Evolutionary conservation across 352 stramenopile species (phyloP).

Genomic region (Phytophthora fragariae): DNA sequence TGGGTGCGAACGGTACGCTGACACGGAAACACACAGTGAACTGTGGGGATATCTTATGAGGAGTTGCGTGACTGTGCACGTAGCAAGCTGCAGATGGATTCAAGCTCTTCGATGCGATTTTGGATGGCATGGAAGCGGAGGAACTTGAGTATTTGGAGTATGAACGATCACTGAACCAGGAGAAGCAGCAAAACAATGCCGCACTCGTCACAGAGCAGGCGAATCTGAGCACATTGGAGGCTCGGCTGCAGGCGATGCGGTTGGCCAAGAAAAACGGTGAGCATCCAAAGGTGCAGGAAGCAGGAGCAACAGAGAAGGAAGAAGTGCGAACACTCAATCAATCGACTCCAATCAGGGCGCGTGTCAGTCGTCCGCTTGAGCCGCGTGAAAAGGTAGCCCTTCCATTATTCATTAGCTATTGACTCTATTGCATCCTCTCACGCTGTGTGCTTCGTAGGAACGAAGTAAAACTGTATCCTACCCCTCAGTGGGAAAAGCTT

Average conservation of each 20-base stretch:
- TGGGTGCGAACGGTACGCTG: conserved; percentile 67
- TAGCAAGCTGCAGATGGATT: conserved; percentile 75
- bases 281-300: conserved; percentile 23
- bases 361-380: conserved; percentile 17
- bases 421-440: background rate
- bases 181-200: conserved; percentile 34
- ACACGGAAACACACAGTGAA: background rate
- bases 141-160: conserved; percentile 72
- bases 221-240: conserved; percentile 53
- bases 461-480: conserved; percentile 52
- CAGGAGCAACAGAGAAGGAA: conserved; percentile 28
- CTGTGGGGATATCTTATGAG: conserved; percentile 10
- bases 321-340: conserved; percentile 2
- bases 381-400: conserved; percentile 35
- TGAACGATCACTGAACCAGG: conserved; percentile 44
- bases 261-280: conserved; percentile 42
- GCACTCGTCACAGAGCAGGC: conserved; percentile 13
- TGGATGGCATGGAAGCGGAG: conserved; percentile 81
- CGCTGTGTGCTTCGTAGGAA: conserved; percentile 25
- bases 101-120: conserved; percentile 76
- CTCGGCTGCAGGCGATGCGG: conserved; percentile 57
- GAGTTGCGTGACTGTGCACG: conserved; percentile 2
- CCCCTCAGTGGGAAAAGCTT: conserved; percentile 63
- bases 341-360: conserved; percentile 3
- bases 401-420: background rate